phyloP scores from a whole-genome alignment of 2,329 filamentous ascomycete species.

The Sordariomycetes sp. region DNA sequence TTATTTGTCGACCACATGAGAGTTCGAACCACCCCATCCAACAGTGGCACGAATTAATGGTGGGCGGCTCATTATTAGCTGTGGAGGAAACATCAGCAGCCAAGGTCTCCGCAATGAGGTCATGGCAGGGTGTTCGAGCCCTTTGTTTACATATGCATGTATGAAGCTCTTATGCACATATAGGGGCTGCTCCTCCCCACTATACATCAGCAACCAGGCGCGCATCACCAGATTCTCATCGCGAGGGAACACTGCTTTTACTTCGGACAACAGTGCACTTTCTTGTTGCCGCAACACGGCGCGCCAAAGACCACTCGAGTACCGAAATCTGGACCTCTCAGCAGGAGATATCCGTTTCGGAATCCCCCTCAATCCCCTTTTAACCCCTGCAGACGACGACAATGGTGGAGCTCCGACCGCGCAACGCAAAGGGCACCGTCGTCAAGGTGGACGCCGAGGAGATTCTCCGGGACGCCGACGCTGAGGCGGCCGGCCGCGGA shows the following conservation, averaged over 20 bases:
- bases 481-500: background rate
- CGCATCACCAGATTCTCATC: background rate
- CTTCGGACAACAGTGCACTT: background rate
- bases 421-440: background rate
- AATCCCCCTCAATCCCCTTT: background rate
- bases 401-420: conserved; percentile 4
- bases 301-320: background rate
- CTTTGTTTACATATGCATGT: background rate
- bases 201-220: background rate
- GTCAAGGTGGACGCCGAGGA: background rate
- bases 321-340: background rate
- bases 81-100: background rate
- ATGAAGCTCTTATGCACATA: background rate
- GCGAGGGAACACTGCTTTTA: background rate
- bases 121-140: background rate
- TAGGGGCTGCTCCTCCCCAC: background rate
- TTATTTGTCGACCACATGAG: no score
- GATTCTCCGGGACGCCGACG: background rate
- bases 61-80: background rate
- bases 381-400: background rate
- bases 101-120: background rate
- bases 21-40: background rate
- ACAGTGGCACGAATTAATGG: background rate
- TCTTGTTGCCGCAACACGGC: background rate
- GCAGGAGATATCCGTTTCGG: background rate